Evolutionary conservation across 1,139 yeast species (phyloP).

Genomic region (Sugiyamaella castrensis): DNA sequence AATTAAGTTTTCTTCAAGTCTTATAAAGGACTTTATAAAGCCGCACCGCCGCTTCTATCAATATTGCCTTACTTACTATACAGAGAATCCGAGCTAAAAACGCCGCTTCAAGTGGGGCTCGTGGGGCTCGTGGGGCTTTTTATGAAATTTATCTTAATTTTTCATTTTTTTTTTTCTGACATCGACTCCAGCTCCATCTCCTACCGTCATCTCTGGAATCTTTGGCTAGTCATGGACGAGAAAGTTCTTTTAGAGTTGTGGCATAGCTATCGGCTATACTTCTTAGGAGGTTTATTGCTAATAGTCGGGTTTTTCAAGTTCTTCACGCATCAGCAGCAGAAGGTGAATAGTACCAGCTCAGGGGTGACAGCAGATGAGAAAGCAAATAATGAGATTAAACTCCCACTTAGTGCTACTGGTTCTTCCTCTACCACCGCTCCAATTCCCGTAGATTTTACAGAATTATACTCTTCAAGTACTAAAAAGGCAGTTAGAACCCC

Average conservation of each 20-base stretch:
- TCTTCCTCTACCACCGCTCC: conserved; percentile 17
- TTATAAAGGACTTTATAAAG: no score
- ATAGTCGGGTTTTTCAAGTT: conserved; percentile 1
- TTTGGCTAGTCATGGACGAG: no score
- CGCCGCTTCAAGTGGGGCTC: no score
- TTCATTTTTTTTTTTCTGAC: no score
- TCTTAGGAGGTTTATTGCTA: conserved; percentile 1
- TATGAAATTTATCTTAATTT: no score
- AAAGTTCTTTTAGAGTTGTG: conserved; percentile 13
- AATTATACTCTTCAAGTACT: conserved; percentile 27
- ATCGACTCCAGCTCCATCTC: no score
- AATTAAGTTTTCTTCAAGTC: no score
- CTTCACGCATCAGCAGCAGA: conserved; percentile 2
- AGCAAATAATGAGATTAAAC: background rate
- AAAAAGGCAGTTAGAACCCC: conserved; percentile 23
- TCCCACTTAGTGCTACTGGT: conserved; percentile 2
- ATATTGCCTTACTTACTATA: no score
- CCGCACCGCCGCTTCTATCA: no score
- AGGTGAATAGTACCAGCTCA: background rate
- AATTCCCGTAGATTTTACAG: conserved; percentile 45
- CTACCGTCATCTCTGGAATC: no score
- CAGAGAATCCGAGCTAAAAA: no score
- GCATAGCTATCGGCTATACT: conserved; percentile 18
- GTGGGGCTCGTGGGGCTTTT: no score
- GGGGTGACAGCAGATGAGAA: background rate